These are phyloP conservation scores for Hymenoscyphus occultus DNA, from an alignment of 2,329 filamentous ascomycete genomes.

Conservation along the genomic window DNA sequence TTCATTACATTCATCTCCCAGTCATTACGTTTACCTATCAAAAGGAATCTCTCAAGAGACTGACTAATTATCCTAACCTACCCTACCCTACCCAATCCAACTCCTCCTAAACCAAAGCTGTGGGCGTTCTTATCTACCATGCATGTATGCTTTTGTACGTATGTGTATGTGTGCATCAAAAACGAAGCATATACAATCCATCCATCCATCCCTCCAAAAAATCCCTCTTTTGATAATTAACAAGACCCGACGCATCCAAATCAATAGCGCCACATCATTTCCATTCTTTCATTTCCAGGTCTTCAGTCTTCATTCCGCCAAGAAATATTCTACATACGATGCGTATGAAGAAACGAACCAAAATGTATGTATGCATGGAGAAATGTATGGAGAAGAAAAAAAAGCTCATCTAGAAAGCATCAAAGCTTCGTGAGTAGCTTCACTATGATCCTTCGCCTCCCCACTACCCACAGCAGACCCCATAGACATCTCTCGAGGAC, in stretches of 20 bases:
- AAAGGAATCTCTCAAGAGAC: not conserved
- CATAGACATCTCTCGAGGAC: constrained; percentile 44
- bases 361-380: no score
- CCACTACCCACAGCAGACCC: constrained; percentile 45
- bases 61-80: not conserved
- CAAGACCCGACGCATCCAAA: not conserved
- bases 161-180: constrained; percentile 3
- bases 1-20: constrained; percentile 15
- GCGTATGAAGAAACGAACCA: no score
- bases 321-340: no score
- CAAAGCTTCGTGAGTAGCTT: constrained; percentile 37
- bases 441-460: constrained; percentile 32
- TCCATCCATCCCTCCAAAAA: not conserved
- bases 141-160: not conserved
- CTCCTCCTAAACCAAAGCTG: not conserved
- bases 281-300: not conserved
- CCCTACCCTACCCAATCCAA: not conserved
- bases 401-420: constrained; percentile 26
- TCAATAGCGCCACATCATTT: no score
- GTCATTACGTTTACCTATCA: constrained; percentile 10
- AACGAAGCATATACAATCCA: not conserved
- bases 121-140: not conserved
- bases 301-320: not conserved
- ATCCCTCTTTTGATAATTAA: not conserved
- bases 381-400: no score